Base-by-base conservation (phyloP, 1,284 basidiomycete genomes). In the Malassezia obtusa region DNA sequence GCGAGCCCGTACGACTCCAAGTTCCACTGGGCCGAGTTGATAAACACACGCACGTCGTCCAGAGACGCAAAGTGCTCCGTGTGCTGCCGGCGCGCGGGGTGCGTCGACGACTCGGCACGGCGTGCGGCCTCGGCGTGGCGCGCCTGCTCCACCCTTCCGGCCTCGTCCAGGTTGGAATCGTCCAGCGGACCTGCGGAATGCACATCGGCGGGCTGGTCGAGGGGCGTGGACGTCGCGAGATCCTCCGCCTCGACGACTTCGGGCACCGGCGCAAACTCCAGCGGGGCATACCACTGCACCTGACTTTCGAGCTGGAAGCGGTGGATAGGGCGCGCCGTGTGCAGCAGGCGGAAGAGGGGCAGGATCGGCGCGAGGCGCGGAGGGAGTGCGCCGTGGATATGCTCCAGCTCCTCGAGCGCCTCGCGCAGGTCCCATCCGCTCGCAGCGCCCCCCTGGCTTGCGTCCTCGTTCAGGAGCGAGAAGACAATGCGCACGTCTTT, bases 11-110 rank as follows among this genome's bases (percentile, higher is more conserved):
- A 51, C 32, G 62, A 53, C 14, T 57, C 52, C 28, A 98, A 75
- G 14, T 84, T 86, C 92, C 92, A 98, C 69, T 90, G 86, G 14
- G 89, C 91, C 3, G 89, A 89, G 68, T 98, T 98, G 50, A 98
- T 80, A 67, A 98, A 98, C n/a, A 70, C 65, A 40, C 68, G 58
- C 31, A 70, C 57, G 37, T 73, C 63, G 36, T 71, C 66, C 57
- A 57, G 41, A 7, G 47, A 49, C 5, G 26, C 40, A 31, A 47
- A 47, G 45, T 47, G 15, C 30, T 25, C 39, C 15, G 22, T 14
- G n/a, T 4, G 37, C 37, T 5, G n/a, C 33, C 33, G 33, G 33
- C 33, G 33, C 5, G 33, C 33, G 33, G n/a, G 8, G 30, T 7
- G 30, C n/a, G n/a, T n/a, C n/a, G n/a, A n/a, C n/a, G n/a, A 60